Evolutionary conservation across 2,329 filamentous ascomycete species (phyloP), one percentile per base, ranked within the genome.

Genomic region (Pseudomassariella vexata): DNA sequence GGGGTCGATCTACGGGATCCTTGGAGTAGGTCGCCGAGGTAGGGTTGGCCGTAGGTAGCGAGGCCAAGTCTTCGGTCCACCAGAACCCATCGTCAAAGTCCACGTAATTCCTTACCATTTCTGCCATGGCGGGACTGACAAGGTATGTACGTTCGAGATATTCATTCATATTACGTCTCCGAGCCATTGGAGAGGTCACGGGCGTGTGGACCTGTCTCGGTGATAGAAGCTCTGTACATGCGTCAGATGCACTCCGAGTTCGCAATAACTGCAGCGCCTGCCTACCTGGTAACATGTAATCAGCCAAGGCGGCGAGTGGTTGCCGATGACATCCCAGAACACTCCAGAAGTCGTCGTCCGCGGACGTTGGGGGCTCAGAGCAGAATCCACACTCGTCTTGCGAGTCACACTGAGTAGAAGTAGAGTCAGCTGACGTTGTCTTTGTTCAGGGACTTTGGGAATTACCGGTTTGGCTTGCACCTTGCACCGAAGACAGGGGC

Each of bases 81-180:
- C 73, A 77, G 44, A 77, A 76, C 2, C 61, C 62, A 41, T 77
- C 73, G 19, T 68, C 59, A 34, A 71, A 75, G 43, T 77, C 73
- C 3, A 73, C 47, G 32, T 65, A 60, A 4, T 52, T 46, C 33
- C 61, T 61, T 11, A 69, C 65, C 36, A 63, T 50, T n/a, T 60
- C 55, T 2, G 56, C 46, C 17, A 60, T 54, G 9, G 59, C 53
- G n/a, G 55, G 48, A n/a, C 57, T 50, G 14, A 66, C 51, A 10
- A 59, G 54, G 34, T 69, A 73, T 1, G 57, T 55, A 10, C 60
- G 57, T 28, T 73, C 61, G 7, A 76, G 54, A 35, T 65, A 66
- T 15, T 73, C 66, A 45, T 75, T 75, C 42, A 76, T 62, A 34
- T 60, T 66, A 14, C 62, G 62, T 30, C 68, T 62, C 16, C 63